These are phyloP conservation scores for Dactylellina parvicollis DNA, from an alignment of 2,329 filamentous ascomycete genomes.

Conservation along the genomic window DNA sequence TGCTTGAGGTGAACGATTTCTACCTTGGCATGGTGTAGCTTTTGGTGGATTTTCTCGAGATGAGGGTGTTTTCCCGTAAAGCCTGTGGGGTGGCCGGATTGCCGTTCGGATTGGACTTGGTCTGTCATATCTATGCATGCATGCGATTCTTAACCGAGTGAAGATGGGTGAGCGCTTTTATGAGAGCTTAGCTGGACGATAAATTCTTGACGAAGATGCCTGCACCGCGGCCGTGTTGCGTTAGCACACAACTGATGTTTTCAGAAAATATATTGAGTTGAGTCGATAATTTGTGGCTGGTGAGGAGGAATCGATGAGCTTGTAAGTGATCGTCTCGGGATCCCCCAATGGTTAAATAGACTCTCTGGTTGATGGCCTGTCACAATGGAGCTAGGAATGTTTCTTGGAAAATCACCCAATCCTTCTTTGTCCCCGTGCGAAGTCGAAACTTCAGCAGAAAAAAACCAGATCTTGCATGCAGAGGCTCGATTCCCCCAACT, in stretches of 20 bases:
- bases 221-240: too few species aligned
- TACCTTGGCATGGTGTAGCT: constrained; percentile 65
- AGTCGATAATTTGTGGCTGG: background rate
- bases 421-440: background rate
- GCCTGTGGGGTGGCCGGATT: constrained; percentile 8
- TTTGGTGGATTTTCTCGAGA: constrained; percentile 49
- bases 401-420: constrained; percentile 14
- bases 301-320: background rate
- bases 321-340: background rate
- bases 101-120: constrained; percentile 12
- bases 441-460: background rate
- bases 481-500: constrained; percentile 20
- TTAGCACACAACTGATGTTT: too few species aligned
- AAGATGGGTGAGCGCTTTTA: background rate
- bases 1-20: constrained; percentile 70
- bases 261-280: too few species aligned
- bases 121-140: constrained; percentile 25
- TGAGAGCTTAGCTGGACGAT: background rate
- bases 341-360: constrained; percentile 23
- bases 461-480: constrained; percentile 21
- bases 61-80: constrained; percentile 37
- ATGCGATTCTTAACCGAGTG: background rate
- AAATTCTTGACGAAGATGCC: too few species aligned
- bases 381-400: background rate
- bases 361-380: background rate